phyloP scores from a whole-genome alignment of 1,284 basidiomycete species.

The Porphyrellus sp. region DNA sequence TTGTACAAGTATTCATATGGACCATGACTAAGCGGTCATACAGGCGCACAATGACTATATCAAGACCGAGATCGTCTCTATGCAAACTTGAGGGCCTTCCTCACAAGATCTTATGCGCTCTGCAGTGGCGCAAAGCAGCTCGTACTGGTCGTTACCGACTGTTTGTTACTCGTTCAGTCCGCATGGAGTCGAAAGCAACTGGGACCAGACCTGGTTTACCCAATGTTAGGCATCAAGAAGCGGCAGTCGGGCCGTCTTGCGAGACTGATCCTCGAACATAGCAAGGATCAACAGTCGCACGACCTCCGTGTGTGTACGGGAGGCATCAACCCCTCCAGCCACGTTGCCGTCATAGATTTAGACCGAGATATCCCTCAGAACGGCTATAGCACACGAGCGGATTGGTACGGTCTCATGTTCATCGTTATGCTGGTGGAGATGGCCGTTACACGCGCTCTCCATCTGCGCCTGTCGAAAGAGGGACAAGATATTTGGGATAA shows the following conservation, averaged over 20 bases:
- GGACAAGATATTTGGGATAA: background rate
- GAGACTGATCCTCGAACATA: background rate
- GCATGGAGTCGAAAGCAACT: background rate
- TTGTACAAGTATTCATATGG: no score
- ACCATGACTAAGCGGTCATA: no score
- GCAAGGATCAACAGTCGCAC: background rate
- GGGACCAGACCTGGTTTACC: background rate
- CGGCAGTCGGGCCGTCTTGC: background rate
- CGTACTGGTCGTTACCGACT: background rate
- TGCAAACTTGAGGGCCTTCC: background rate
- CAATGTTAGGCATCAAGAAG: background rate
- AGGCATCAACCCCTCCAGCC: background rate
- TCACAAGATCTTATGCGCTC: background rate
- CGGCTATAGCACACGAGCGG: background rate
- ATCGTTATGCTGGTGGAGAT: background rate
- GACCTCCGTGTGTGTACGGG: background rate
- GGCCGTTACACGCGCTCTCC: background rate
- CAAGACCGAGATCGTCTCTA: no score
- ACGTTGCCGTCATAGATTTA: slow-evolving; percentile 1
- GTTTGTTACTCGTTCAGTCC: background rate
- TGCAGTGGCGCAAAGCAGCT: background rate
- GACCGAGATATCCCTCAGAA: background rate
- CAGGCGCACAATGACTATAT: no score
- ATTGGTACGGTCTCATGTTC: background rate
- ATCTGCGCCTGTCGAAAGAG: background rate